Base-by-base conservation (phyloP, 116 monocot genomes). In the Cymodocea nodosa region DNA sequence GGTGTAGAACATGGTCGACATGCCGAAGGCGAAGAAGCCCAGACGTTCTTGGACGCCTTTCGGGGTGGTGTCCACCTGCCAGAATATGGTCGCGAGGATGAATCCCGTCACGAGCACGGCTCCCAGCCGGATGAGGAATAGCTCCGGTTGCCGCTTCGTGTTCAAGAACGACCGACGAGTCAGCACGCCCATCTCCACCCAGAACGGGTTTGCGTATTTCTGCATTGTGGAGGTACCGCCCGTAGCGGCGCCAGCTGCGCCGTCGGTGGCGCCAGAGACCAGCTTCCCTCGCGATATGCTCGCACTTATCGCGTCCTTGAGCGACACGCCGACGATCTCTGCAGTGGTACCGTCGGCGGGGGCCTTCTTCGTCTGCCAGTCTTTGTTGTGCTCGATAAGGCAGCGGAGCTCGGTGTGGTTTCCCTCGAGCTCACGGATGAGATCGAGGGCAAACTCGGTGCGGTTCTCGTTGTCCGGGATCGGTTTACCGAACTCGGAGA, bases 1-100 rank as follows among this genome's bases (percentile, higher is more conserved):
- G 22, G 85, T 87, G 85, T 87, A 92, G 81, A 76, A 87, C 76
- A 74, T 87, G 52, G 92, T 92, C 40, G 87, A 84, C 85, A 92
- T 85, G 59, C 74, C 78, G 67, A 92, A 73, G 49, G 87, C 85
- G 68, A 92, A 85, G 92, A 93, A 93, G 20, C 88, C 89, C 8
- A 93, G 77, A 16, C 93, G 72, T 67, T 93, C 93, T 57, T 74
- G 72, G n/a, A 75, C 80, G 11, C 94, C 94, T 55, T 77, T 76
- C 2, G 89, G 89, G 0, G 94, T 78, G 18, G 63, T 59, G 66
- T 86, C 85, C 53, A 89, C 87, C 18, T 61, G 64, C 81, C 75
- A 84, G 75, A 86, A 94, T 35, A 89, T 74, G 55, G 89, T 86
- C 23, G 89, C 84, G n/a, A 94, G 82, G 66, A 89, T 89, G 79